phyloP scores from a whole-genome alignment of 805 yeast species.

The Candida endomychidarum region DNA sequence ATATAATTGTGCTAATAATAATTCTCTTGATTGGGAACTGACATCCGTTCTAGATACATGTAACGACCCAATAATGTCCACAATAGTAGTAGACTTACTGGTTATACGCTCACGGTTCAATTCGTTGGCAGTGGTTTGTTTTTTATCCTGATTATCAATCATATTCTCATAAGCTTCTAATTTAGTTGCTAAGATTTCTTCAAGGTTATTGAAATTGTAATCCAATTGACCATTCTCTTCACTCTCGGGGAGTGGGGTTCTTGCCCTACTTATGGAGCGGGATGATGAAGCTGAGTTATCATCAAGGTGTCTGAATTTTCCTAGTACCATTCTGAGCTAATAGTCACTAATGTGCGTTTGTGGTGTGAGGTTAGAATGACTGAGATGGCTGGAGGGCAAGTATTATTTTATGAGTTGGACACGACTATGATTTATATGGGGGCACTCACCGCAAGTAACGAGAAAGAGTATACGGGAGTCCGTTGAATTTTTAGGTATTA shows the following conservation, averaged over 20 bases:
- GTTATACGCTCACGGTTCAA: conserved; percentile 37
- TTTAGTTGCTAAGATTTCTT: conserved; percentile 32
- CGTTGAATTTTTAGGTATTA: no score
- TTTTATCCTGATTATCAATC: conserved; percentile 20
- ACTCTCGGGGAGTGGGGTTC: conserved; percentile 36
- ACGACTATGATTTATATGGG: no score
- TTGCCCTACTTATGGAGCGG: conserved; percentile 30
- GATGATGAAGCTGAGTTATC: conserved; percentile 30
- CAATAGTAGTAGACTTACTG: conserved; percentile 37
- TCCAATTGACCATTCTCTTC: conserved; percentile 39
- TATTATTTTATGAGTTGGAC: no score
- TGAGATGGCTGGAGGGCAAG: no score
- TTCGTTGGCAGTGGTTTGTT: conserved; percentile 29
- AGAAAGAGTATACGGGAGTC: no score
- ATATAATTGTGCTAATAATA: conserved; percentile 51
- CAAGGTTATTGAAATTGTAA: conserved; percentile 33
- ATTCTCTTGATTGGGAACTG: conserved; percentile 47
- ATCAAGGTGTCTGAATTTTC: conserved; percentile 7
- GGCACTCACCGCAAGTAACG: no score
- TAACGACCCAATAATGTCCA: conserved; percentile 47
- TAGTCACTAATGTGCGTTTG: background rate
- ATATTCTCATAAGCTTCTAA: conserved; percentile 29
- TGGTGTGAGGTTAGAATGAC: conserved; percentile 1
- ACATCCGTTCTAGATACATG: conserved; percentile 43
- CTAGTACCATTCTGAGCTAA: background rate